Base-by-base conservation (phyloP, 208 protist species). In the Endotrypanum monterogeii region DNA sequence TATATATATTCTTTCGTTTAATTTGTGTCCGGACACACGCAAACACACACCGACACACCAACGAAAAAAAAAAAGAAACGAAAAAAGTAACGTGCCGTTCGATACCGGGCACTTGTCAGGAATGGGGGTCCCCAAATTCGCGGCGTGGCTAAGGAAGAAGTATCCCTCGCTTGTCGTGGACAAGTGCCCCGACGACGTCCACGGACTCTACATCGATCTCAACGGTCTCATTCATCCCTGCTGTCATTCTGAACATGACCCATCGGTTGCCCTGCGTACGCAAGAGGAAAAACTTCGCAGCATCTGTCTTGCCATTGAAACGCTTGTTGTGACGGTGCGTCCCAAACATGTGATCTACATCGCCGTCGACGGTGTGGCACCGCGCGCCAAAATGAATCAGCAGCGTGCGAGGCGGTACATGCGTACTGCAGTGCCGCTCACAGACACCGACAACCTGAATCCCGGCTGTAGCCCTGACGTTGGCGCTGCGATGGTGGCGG, bases 331-430 rank as follows among this genome's bases (percentile, higher is more conserved):
- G 6, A 96, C 98, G 30, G 93, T 99, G 48, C 74, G 89, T 41
- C 99, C 99, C 23, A 73, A 86, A 32, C 96, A 96, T 11, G 70
- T 99, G 1, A 23, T 99, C 0, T 99, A 98, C 89, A 96, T 99
- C 81, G 94, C 92, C 1, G 81, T 93, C 56, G 98, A 99, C 88
- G 98, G 99, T 62, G 98, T 99, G 16, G 99, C 98, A 7, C 99
- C 99, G n/a, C 87, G 98, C 16, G 99, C 99, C 8, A 99, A 99
- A 79, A 99, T 99, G 97, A 99, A 99, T 74, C 99, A 99, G 88
- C 99, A 99, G 88, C 91, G 99, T n/a, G 86, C 90, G 30, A 86
- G 93, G 35, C 89, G 93, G 32, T 95, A 97, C 83, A 97, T 95
- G 93, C 83, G 73, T 28, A 71, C 78, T 0, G 90, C 84, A 1